Base-by-base conservation (phyloP, 148 eudicot genomes). In the Cornus suecica region DNA sequence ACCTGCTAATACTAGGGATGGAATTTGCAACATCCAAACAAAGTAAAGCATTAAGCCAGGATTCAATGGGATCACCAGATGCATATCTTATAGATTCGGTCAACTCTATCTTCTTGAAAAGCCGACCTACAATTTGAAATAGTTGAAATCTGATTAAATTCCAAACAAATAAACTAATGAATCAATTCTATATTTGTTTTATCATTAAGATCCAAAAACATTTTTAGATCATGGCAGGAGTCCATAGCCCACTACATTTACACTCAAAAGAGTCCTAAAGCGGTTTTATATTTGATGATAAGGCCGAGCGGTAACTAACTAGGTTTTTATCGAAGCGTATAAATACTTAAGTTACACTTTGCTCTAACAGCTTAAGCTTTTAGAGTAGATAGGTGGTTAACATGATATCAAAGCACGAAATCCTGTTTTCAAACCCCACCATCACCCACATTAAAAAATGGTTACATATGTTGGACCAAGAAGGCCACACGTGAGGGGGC, bases 31-130 rank as follows among this genome's bases (percentile, higher is more conserved):
- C 97, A 88, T 95, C 99, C 87, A 95, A 76, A 80, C 99, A 95
- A 62, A 95, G 90, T 51, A 92, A 84, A 72, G 80, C 81, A 82
- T 95, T 80, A 69, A 95, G 97, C 99, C 99, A 95, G 29, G 90
- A 86, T 75, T 95, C 99, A 66, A 95, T 85, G 30, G 94, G 94
- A 87, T 95, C 97, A 68, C 93, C 93, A 56, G 94, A 86, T 52
- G 94, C 94, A 80, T 95, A 95, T 92, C 99, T 91, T 37, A 95
- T 92, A 66, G 99, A 83, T 83, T 92, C 99, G 64, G 61, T 89
- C 76, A 95, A 83, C 72, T 95, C 97, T 61, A 92, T 80, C 88
- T 91, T 90, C 88, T 86, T 92, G 80, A 92, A 95, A 79, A 84
- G 82, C 56, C 91, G 88, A n/a, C 97, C 99, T 94, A 76, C 84